A percentile compares a stretch with the other conserved stretches of the same genome.
phyloP scores from a whole-genome alignment of 2,329 filamentous ascomycete species.

The Aspergillus awamori region DNA sequence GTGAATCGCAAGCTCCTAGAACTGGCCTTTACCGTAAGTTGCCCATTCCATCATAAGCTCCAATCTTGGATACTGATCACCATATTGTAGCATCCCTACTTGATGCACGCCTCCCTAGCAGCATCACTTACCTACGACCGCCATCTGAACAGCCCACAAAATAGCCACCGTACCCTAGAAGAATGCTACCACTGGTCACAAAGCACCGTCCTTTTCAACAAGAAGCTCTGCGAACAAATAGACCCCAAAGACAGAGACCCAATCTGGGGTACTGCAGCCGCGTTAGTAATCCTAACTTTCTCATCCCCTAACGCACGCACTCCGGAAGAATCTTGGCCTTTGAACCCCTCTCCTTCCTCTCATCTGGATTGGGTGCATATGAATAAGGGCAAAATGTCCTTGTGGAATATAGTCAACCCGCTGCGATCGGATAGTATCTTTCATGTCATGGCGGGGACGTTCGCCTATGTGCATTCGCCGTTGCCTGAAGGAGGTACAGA shows the following conservation, averaged over 20 bases:
- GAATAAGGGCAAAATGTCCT: slow-evolving; percentile 57
- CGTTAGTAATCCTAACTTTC: slow-evolving; percentile 46
- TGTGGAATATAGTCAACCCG: slow-evolving; percentile 58
- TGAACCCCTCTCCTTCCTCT: slow-evolving; percentile 44
- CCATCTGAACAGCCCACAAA: slow-evolving; percentile 23
- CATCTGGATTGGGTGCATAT: slow-evolving; percentile 64
- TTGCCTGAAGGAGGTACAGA: slow-evolving; percentile 29
- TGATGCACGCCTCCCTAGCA: slow-evolving; percentile 53
- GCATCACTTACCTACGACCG: slow-evolving; percentile 46
- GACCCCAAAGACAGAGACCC: slow-evolving; percentile 44
- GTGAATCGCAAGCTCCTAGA: slow-evolving; percentile 45
- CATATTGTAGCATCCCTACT: slow-evolving; percentile 42
- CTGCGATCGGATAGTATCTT: slow-evolving; percentile 54
- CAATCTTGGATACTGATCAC: too few relatives aligned
- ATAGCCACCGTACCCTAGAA: slow-evolving; percentile 32
- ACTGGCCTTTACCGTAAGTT: slow-evolving; percentile 45
- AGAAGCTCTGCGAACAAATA: slow-evolving; percentile 40
- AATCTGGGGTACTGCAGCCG: slow-evolving; percentile 53
- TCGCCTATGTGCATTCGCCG: slow-evolving; percentile 41
- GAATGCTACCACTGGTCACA: slow-evolving; percentile 52
- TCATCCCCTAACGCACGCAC: slow-evolving; percentile 43
- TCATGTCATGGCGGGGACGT: slow-evolving; percentile 33
- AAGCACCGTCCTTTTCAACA: slow-evolving; percentile 47
- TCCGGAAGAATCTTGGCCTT: slow-evolving; percentile 59
- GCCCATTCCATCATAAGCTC: too few relatives aligned